Evolutionary conservation across 805 yeast species (phyloP).

Genomic region (Saccharomyces cerevisiae): DNA sequence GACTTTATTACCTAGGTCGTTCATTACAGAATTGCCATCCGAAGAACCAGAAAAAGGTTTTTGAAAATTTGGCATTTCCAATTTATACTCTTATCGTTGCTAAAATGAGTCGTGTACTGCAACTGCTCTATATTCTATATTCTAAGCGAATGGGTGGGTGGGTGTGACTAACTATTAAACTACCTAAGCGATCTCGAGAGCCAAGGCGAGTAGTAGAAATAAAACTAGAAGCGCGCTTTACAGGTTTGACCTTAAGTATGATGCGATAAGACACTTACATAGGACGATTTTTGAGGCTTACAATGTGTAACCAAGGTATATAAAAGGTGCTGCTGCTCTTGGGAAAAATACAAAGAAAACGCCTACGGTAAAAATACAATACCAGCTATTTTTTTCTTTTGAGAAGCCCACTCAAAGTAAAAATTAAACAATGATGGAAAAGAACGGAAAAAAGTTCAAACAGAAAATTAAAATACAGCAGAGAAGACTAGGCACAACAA

Average conservation of each 20-base stretch:
- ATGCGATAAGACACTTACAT: background rate
- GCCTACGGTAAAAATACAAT: background rate
- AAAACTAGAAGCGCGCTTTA: background rate
- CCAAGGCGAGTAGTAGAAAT: background rate
- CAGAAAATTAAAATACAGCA: background rate
- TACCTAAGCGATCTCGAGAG: background rate
- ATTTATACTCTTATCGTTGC: background rate
- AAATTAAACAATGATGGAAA: background rate
- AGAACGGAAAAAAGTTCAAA: background rate
- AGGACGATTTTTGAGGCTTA: background rate
- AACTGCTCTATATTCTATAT: background rate
- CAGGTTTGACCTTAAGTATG: background rate
- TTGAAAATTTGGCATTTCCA: background rate
- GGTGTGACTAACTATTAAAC: background rate
- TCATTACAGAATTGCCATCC: background rate
- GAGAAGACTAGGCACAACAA: background rate
- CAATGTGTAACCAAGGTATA: background rate
- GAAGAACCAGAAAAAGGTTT: background rate
- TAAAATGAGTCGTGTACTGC: background rate
- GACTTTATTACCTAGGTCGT: background rate
- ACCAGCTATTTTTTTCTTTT: background rate
- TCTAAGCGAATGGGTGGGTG: background rate
- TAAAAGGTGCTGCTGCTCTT: background rate
- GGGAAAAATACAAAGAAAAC: background rate
- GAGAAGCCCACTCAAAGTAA: background rate